Base-by-base conservation (phyloP, 106 monocot genomes). In the Dendrobium huoshanense region DNA sequence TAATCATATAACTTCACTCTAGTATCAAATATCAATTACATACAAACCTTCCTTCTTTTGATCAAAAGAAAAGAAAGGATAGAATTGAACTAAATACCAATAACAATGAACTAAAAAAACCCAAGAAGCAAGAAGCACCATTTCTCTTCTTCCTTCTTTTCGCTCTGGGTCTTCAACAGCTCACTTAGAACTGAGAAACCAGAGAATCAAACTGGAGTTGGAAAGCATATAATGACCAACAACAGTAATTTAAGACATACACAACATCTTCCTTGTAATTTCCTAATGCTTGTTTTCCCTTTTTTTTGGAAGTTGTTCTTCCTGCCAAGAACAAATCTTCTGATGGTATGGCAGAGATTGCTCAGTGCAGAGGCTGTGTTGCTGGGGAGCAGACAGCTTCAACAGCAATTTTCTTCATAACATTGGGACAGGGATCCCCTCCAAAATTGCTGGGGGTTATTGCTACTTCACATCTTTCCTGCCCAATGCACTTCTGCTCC, bases 351-450 rank as follows among this genome's bases (percentile, higher is more conserved):
- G 43, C n/a, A 7, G 7, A 42, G 73, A 2, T 15, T 29, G 11
- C 17, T 76, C 49, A 76, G 51, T 76, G 76, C 27, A 22, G 7
- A 10, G 49, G 76, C 15, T 76, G 49, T 47, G 42, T 17, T 41
- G 67, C 77, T 65, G 85, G 59, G 13, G 86, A 68, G 55, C 96
- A 98, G 17, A 92, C 49, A 4, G 94, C 97, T 85, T 98, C 97
- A 19, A 98, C 97, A 3, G 91, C 94, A 25, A 95, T 86, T 77
- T 84, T 86, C 84, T 98, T 98, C 87, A 88, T 82, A 51, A 92
- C 86, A 65, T 92, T 92, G 1, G 97, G 97, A 73, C 97, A 98
- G 56, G 97, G 97, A 80, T 98, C 97, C 47, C 95, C 87, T 11
- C 96, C 94, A 20, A 98, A 98, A 75, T 88, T 98, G 74, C 75